Evolutionary conservation across 2,329 filamentous ascomycete genomes (phyloP), one percentile per base, ranked within the genome.

Genomic region (Fusarium sp.): DNA sequence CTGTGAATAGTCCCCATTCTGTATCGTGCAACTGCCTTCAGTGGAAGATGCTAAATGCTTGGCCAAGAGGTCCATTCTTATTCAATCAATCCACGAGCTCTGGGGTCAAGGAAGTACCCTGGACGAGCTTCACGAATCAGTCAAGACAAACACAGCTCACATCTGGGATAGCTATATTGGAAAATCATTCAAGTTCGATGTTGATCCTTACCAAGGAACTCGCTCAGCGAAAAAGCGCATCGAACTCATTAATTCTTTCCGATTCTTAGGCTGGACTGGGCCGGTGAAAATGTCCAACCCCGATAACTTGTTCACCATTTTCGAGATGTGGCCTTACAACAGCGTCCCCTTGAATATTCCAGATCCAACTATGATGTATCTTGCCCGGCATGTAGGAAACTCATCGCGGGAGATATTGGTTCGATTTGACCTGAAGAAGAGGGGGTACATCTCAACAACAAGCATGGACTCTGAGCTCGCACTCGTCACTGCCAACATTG

Each of bases 401-500:
- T 90, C 91, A 4, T 87, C 86, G 5, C 86, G 95, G 42, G 87
- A 91, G 52, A 83, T 90, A 7, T 84, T 92, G 31, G 82, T 87
- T 35, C 91, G 86, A 23, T 96, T 94, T 74, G 94, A 97, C 76
- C 84, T 99, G 21, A 99, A 99, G 83, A 97, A 97, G 79, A 85
- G 96, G 27, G 86, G 87, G 37, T 99, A 99, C 76, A 98, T 99
- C 73, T 93, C 91, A 70, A 98, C 95, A 1, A 99, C 96, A 0
- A 96, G 92, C 43, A 98, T 99, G 96, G 96, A 99, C 76, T 92
- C 95, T 0, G 96, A 98, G 77, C 84, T 99, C 41, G 92, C 94
- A 14, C 85, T 99, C 2, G 83, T 99, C 21, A 97, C 94, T 1
- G 96, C 95, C 3, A 99, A 98, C 75, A 89, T 99, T 70, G 92